Evolutionary conservation across 148 eudicot species (phyloP), one percentile per base, ranked within the genome.

Genomic region (Rhododendron vialii): DNA sequence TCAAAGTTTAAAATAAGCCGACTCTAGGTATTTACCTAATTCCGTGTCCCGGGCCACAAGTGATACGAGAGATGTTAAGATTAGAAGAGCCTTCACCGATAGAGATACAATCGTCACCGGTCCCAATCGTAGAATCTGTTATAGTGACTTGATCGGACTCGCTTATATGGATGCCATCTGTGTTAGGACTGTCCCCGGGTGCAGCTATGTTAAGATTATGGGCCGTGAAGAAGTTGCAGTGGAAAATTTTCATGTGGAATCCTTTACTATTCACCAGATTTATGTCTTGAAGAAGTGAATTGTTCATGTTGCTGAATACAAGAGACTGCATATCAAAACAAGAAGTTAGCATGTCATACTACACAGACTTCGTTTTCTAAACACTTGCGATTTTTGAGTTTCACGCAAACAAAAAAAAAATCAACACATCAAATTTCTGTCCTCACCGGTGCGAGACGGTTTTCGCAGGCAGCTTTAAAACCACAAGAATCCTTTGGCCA

Each of bases 31-130:
- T 50, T 35, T 55, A 93, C 97, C 94, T 92, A 51, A 94, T 88
- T 30, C 98, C 98, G 30, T 88, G 94, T 69, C 98, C 95, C 0
- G 93, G 90, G 13, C 91, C 93, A 78, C 98, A 95, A 33, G 83
- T 78, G 74, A 95, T 51, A 4, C 82, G 71, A 0, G 87, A 41
- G 63, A 93, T 48, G 2, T 63, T 18, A 33, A 94, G 59, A 36
- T 89, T 81, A 5, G 63, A 74, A 22, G 87, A 85, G 30, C 95
- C 96, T 6, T 92, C 91, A 3, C 95, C 93, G 2, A 94, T 22
- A 5, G 93, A 89, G 84, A 95, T 80, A 61, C 98, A 95, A 17
- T 92, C 94, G 50, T 92, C 94, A 4, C 95, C 94, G 0, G 94
- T 90, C 38, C 89, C 90, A 20, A 95, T 91, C 7, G 48, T 15